Evolutionary conservation across 2,329 filamentous ascomycete genomes (phyloP), one percentile per base, ranked within the genome.

Genomic region (Parastagonospora nodorum): DNA sequence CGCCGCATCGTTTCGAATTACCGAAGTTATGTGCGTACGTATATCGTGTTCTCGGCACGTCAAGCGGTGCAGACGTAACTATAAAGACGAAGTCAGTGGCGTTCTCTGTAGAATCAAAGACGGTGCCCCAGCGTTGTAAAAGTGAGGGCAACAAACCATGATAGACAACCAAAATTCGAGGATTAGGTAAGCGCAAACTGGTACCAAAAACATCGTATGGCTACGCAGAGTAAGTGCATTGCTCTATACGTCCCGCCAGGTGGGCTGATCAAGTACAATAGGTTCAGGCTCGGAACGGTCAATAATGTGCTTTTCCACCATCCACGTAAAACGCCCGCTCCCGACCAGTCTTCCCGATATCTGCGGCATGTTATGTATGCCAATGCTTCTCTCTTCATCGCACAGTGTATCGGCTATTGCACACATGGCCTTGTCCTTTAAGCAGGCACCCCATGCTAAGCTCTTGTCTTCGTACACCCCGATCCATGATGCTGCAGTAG

Each of bases 371-470:
- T 58, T 58, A 1, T 54, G 29, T 12, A 42, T 35, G 1, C 53
- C 50, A 6, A 60, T 33, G 4, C 28, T 45, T 29, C 55, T 52
- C 15, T 36, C 36, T 36, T 65, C 60, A 30, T 64, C 60, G 6
- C 42, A 36, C 31, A 66, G 36, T 4, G 46, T 47, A 16, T 54
- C 42, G 0, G 48, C 43, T 15, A 50, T 29, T 7, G 51, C 57
- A 15, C 57, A 60, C 51, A 48, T 56, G 11, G 60, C 57, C 30
- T 63, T 63, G 14, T 63, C 53, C 16, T 67, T 64, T 14, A 67
- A 36, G 35, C 61, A 67, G 4, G 62, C 61, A 3, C 59, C 64
- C 64, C 62, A 67, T 2, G 62, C 62, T 24, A 63, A 28, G 31
- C 39, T 53, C 35, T 58, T 58, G 14, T 50, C 57, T 2, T 56